These are phyloP conservation scores for Trichoderma lentiforme DNA, from an alignment of 2,329 filamentous ascomycete genomes.

Conservation along the genomic window DNA sequence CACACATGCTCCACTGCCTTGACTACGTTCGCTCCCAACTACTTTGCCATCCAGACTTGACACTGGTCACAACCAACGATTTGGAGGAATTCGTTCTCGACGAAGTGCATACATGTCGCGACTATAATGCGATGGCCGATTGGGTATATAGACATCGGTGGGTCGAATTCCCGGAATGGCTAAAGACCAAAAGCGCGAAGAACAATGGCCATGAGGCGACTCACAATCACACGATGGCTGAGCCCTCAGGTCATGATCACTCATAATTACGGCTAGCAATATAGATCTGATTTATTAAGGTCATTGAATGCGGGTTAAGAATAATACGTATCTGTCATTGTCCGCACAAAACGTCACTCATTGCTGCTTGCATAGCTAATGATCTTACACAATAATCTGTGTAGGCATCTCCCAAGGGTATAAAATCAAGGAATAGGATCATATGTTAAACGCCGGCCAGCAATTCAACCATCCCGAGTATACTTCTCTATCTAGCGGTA, in stretches of 20 bases:
- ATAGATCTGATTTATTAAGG: neutral
- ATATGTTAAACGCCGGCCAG: neutral
- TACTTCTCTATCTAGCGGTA: neutral
- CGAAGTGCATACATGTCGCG: conserved; percentile 18
- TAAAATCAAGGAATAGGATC: neutral
- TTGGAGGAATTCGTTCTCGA: conserved; percentile 20
- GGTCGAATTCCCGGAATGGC: conserved; percentile 19
- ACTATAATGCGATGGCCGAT: conserved; percentile 17
- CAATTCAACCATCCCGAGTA: neutral
- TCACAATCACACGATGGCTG: neutral
- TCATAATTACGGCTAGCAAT: neutral
- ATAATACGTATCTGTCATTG: neutral
- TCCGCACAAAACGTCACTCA: neutral
- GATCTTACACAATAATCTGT: neutral
- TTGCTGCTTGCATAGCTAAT: neutral
- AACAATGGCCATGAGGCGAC: neutral
- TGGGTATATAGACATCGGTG: conserved; percentile 22
- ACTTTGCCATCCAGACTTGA: conserved; percentile 20
- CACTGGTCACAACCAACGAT: conserved; percentile 17
- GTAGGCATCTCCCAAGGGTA: neutral
- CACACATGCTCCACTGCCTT: conserved; percentile 21
- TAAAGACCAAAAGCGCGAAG: neutral
- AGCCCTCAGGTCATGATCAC: neutral
- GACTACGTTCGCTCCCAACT: conserved; percentile 21
- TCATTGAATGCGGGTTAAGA: rapidly evolving